Percentiles rank a stretch among this genome's conserved stretches.
Evolutionary conservation across 192 early-diverging fungal species (phyloP).

Genomic region (Pecoramyces ruminantium): DNA sequence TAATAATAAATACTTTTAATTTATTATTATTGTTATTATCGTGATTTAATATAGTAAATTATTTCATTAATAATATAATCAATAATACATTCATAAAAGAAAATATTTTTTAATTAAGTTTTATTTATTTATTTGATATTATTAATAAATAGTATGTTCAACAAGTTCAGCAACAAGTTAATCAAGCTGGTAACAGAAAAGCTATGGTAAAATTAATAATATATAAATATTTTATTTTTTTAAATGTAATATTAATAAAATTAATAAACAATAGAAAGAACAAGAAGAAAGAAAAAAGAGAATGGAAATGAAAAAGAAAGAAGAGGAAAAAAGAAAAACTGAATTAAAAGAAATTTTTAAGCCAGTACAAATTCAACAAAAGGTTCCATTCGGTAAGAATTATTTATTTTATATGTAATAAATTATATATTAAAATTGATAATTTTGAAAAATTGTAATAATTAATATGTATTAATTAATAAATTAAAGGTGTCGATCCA

Average conservation of each 20-base stretch:
- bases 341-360: slow-evolving; percentile 85
- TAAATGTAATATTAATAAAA: too few relatives aligned
- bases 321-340: slow-evolving; percentile 72
- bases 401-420: too few relatives aligned
- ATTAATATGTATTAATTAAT: background rate
- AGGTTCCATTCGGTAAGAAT: slow-evolving; percentile 93
- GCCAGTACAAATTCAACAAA: slow-evolving; percentile 65
- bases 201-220: slow-evolving; percentile 12
- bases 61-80: too few relatives aligned
- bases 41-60: too few relatives aligned
- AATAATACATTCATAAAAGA: too few relatives aligned
- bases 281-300: slow-evolving; percentile 47
- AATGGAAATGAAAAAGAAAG: slow-evolving; percentile 45
- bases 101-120: too few relatives aligned
- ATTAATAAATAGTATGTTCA: slow-evolving; percentile 56
- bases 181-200: slow-evolving; percentile 11
- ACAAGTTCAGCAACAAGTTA: slow-evolving; percentile 74
- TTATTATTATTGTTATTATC: too few relatives aligned
- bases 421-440: too few relatives aligned
- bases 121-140: too few relatives aligned
- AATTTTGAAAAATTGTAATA: too few relatives aligned
- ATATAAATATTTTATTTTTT: too few relatives aligned
- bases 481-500: slow-evolving; percentile 60
- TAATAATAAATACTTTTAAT: too few relatives aligned
- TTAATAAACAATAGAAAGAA: slow-evolving; percentile 21